Evolutionary conservation across 208 protist genomes (phyloP).

Genomic region (Acanthamoeba triangularis): DNA sequence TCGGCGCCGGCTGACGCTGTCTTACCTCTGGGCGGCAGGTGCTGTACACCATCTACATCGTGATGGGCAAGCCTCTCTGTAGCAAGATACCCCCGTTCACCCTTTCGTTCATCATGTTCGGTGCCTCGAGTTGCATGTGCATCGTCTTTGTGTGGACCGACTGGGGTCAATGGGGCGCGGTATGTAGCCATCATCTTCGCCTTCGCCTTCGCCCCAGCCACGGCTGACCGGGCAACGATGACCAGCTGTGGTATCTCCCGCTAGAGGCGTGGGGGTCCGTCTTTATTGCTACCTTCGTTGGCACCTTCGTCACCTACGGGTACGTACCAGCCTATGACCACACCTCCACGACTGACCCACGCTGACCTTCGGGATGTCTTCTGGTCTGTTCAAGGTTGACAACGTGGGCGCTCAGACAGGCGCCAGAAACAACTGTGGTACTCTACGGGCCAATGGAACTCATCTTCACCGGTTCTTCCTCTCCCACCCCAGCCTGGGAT

Average conservation of each 20-base stretch:
- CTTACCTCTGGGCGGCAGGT: not conserved
- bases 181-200: not conserved
- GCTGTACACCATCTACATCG: conserved; percentile 8
- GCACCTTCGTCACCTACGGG: conserved; percentile 56
- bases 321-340: not conserved
- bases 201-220: not conserved
- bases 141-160: not conserved
- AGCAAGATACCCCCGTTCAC: conserved; percentile 32
- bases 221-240: not conserved
- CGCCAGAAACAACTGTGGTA: not conserved
- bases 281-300: conserved; percentile 18
- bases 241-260: not conserved
- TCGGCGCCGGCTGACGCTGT: not conserved
- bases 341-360: not conserved
- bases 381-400: not conserved
- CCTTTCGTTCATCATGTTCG: conserved; percentile 43
- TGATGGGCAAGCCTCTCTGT: conserved; percentile 29
- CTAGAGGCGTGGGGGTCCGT: not conserved
- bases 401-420: conserved; percentile 9
- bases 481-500: not conserved
- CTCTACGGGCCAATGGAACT: conserved; percentile 7
- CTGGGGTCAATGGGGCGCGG: not conserved
- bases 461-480: not conserved
- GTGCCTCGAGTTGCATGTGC: conserved; percentile 1
- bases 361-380: not conserved